A percentile compares a stretch with the other conserved stretches of the same genome.
phyloP scores from a whole-genome alignment of 2,329 filamentous ascomycete genomes.

The Fusarium dimerum region DNA sequence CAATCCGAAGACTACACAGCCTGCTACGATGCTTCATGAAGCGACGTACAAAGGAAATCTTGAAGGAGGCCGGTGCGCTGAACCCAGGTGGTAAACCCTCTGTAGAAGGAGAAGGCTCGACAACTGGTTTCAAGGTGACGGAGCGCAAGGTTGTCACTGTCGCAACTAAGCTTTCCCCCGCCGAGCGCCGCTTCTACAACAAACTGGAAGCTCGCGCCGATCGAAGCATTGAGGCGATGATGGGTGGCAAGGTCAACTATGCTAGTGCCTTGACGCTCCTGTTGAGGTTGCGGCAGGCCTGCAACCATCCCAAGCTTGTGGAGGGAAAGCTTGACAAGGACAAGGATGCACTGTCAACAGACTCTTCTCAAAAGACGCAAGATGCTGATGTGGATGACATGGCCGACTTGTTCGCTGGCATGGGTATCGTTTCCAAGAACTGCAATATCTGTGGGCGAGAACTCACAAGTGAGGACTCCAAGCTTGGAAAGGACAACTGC shows the following conservation, averaged over 20 bases:
- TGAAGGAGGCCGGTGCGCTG: slow-evolving; percentile 82
- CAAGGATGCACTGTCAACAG: slow-evolving; percentile 77
- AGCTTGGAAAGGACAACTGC: slow-evolving; percentile 56
- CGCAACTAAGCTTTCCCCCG: slow-evolving; percentile 73
- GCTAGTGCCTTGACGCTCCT: slow-evolving; percentile 91
- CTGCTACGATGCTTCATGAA: slow-evolving; percentile 96
- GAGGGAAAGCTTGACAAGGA: slow-evolving; percentile 85
- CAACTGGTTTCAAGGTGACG: slow-evolving; percentile 82
- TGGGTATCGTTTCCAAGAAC: slow-evolving; percentile 75
- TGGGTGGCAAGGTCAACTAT: slow-evolving; percentile 82
- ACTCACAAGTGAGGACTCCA: slow-evolving; percentile 53
- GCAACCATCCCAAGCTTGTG: slow-evolving; percentile 89
- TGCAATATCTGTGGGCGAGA: slow-evolving; percentile 82
- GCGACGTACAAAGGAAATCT: slow-evolving; percentile 94
- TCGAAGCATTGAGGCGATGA: slow-evolving; percentile 84
- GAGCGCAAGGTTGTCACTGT: slow-evolving; percentile 86
- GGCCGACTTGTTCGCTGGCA: slow-evolving; percentile 80
- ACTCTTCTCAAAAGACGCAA: slow-evolving; percentile 52
- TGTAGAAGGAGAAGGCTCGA: slow-evolving; percentile 51
- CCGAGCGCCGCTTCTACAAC: slow-evolving; percentile 84
- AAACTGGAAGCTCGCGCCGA: slow-evolving; percentile 83
- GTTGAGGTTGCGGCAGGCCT: slow-evolving; percentile 87
- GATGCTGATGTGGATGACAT: slow-evolving; percentile 76
- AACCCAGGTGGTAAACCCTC: slow-evolving; percentile 70
- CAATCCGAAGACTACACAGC: slow-evolving; percentile 82